Conservation (phyloP, 495 filamentous ascomycete species). For the Tuber brumale region DNA sequence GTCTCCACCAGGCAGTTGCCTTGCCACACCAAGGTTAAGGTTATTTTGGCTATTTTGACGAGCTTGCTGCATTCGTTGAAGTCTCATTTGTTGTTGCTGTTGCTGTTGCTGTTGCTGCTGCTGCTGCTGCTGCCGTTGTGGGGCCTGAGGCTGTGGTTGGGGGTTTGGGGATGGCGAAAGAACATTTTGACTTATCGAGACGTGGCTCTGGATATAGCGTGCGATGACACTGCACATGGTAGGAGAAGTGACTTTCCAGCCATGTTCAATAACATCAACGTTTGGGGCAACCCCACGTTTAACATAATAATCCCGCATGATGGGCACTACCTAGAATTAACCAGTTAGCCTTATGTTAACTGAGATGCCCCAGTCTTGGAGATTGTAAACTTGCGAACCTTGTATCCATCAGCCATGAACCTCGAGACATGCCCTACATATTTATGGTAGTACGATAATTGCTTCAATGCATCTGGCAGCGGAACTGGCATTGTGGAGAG, state of each 20-base stretch:
- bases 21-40: neutral
- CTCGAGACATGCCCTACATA: slow-evolving; percentile 17
- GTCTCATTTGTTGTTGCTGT: neutral
- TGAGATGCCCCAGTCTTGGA: neutral
- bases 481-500: slow-evolving; percentile 29
- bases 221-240: slow-evolving; percentile 30
- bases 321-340: slow-evolving; percentile 27
- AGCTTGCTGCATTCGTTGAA: neutral
- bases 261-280: slow-evolving; percentile 25
- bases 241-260: slow-evolving; percentile 25
- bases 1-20: neutral
- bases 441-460: slow-evolving; percentile 21
- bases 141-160: neutral
- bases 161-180: neutral
- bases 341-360: slow-evolving; percentile 24
- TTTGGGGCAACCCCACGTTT: slow-evolving; percentile 25
- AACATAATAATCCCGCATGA: slow-evolving; percentile 30
- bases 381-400: slow-evolving; percentile 18
- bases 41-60: neutral
- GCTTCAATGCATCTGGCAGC: slow-evolving; percentile 22
- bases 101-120: neutral
- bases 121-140: neutral
- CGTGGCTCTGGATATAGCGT: slow-evolving; percentile 31
- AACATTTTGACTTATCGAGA: slow-evolving; percentile 17
- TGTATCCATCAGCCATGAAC: slow-evolving; percentile 29